These are phyloP conservation scores for Austroboletus novae-zelandiae DNA, from an alignment of 1,284 basidiomycete genomes.

Conservation along the genomic window DNA sequence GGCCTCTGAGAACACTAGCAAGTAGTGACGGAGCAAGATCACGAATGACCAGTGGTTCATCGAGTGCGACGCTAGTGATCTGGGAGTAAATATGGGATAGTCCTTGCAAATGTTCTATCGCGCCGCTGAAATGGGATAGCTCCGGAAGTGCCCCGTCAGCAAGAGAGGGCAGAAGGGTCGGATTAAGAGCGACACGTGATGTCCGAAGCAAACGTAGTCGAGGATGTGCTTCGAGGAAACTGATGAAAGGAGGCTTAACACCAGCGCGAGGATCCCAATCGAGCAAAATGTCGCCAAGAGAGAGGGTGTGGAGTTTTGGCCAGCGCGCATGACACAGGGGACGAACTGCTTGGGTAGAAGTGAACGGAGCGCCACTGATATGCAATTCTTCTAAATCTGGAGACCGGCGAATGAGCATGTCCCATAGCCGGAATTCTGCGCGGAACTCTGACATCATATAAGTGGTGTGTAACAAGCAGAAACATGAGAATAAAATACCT, in stretches of 20 bases:
- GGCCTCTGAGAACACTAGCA: slow-evolving; percentile 50
- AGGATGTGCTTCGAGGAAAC: slow-evolving; percentile 65
- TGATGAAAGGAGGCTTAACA: slow-evolving; percentile 53
- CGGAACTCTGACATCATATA: slow-evolving; percentile 17
- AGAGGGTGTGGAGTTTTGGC: slow-evolving; percentile 56
- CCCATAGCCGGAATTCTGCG: slow-evolving; percentile 47
- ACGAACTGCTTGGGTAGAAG: slow-evolving; percentile 40
- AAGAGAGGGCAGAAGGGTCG: slow-evolving; percentile 49
- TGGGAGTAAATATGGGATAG: slow-evolving; percentile 43
- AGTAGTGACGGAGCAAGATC: slow-evolving; percentile 62
- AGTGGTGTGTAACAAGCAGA: background rate
- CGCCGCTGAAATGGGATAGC: slow-evolving; percentile 47
- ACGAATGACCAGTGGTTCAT: slow-evolving; percentile 63
- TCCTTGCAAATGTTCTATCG: slow-evolving; percentile 60
- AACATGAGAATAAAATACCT: slow-evolving; percentile 38
- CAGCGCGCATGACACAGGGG: slow-evolving; percentile 51
- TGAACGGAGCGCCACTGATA: slow-evolving; percentile 54
- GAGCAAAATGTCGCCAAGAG: slow-evolving; percentile 60
- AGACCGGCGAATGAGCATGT: slow-evolving; percentile 62
- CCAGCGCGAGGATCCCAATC: slow-evolving; percentile 43
- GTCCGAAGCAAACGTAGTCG: slow-evolving; percentile 52
- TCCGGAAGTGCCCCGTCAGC: slow-evolving; percentile 44
- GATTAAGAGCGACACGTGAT: slow-evolving; percentile 54
- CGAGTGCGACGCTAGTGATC: slow-evolving; percentile 52
- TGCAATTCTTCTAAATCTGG: slow-evolving; percentile 60